Evolutionary conservation across 2,329 filamentous ascomycete genomes (phyloP), one percentile per base, ranked within the genome.

Genomic region (Basipetospora chlamydospora): DNA sequence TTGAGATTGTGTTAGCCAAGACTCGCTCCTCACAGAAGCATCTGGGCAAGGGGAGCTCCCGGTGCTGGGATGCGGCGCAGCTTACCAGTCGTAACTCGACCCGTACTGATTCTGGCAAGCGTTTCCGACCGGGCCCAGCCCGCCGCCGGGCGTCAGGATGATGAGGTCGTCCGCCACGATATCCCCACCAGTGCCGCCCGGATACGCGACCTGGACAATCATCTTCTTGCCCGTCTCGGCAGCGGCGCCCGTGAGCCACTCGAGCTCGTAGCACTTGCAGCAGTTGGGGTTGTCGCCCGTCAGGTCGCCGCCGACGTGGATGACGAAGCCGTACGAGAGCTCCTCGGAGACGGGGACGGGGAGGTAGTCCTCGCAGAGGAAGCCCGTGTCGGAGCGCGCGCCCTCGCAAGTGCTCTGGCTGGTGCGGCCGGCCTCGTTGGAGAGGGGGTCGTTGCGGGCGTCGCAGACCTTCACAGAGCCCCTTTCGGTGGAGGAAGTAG

Each of bases 191-290:
- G 35, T 13, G 3, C 43, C 44, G 11, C 44, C 43, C 4, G 43
- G 39, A 6, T 40, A 46, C 12, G 46, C 31, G 15, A 43, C 32
- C 38, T 46, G 44, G 8, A 45, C 43, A 13, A 44, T 29, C 44
- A 45, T 47, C 16, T 30, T 42, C 42, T 46, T 48, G 28, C 42
- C 42, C 8, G 4, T 31, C 10, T 31, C 29, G 6, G 25, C 39
- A 3, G 43, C 44, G 10, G 18, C 26, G 15, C 46, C 46, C 9
- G 40, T 37, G 1, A 41, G 28, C 46, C 46, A 47, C 26, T 42
- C 13, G 13, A 47, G 29, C 34, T 46, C 33, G 38, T 42, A 43
- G 40, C 46, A 47, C 32, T 43, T 42, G 42, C 46, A 47, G 43
- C 46, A 47, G 34, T 41, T 43, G 17, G 45, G 30, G 26, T 45